Evolutionary conservation across 352 stramenopile species (phyloP), one percentile per base, ranked within the genome.

Genomic region (Phytophthora megakarya): DNA sequence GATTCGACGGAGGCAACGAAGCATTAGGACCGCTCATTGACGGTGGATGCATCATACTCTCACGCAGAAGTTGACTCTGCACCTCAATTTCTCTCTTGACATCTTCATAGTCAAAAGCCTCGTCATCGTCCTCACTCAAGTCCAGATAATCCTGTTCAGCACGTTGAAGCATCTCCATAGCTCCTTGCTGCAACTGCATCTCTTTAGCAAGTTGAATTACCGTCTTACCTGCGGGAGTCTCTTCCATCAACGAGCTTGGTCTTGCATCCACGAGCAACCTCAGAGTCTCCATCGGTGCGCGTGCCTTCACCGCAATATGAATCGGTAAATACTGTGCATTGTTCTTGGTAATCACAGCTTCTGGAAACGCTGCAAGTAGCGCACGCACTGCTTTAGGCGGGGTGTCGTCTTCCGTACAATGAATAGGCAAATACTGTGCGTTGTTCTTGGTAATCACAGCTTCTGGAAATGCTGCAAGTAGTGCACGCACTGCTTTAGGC

Each of bases 241-340:
- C 83, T 45, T 89, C 81, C 56, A 92, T 62, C 0, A 93, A 65
- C 21, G 73, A 89, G 40, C 84, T 91, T 3, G 86, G 84, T 3
- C 82, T 76, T 18, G 83, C 83, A 18, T 89, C 62, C 22, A 82
- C 90, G 11, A 95, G 58, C 23, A 92, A 21, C 16, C 69, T 65
- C 8, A 95, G 67, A 6, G 81, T 88, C 5, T 85, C 79, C 15
- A 73, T 40, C 3, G 76, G 62, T 2, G 79, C 73, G 6, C 74
- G 74, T 7, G 86, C 80, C 18, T 87, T 84, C 25, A 95, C 82
- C 1, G 86, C 86, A 61, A 95, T 90, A 60, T 95, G 86, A n/a
- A 95, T 72, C 1, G 86, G 86, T 58, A 95, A 53, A 50, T 90
- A 90, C 69, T 93, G 84, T 9, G 86, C 84, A 39, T 93, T 89